Evolutionary conservation across 805 yeast species (phyloP).

Genomic region (Saccharomycopsis sp.): DNA sequence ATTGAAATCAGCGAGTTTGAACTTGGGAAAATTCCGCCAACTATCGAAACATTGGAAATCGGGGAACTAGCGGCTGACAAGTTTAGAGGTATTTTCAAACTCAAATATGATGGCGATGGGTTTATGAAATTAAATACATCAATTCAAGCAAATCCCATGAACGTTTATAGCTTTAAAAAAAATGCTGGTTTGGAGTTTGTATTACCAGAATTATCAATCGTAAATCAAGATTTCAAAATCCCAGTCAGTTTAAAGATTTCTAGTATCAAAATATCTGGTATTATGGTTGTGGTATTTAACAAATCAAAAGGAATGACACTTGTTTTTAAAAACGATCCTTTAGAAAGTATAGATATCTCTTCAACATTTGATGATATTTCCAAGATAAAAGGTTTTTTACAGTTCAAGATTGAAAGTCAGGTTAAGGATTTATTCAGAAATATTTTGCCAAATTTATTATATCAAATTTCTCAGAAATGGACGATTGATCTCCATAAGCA

Average conservation of each 20-base stretch:
- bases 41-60: slow-evolving; percentile 67
- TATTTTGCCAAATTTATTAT: slow-evolving; percentile 70
- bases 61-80: slow-evolving; percentile 72
- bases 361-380: slow-evolving; percentile 82
- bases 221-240: slow-evolving; percentile 59
- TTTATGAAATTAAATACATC: slow-evolving; percentile 64
- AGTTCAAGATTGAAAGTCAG: slow-evolving; percentile 72
- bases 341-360: slow-evolving; percentile 70
- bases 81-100: slow-evolving; percentile 73
- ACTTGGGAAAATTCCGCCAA: slow-evolving; percentile 67
- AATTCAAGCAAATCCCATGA: slow-evolving; percentile 77
- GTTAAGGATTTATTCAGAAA: slow-evolving; percentile 74
- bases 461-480: slow-evolving; percentile 63
- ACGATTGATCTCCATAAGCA: slow-evolving; percentile 26
- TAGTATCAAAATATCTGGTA: slow-evolving; percentile 64
- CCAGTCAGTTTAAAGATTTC: slow-evolving; percentile 71
- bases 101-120: slow-evolving; percentile 68
- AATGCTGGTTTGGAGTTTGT: slow-evolving; percentile 44
- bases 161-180: slow-evolving; percentile 40
- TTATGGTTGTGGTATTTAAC: slow-evolving; percentile 75
- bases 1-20: slow-evolving; percentile 58
- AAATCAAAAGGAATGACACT: slow-evolving; percentile 75
- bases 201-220: slow-evolving; percentile 54
- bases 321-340: slow-evolving; percentile 82
- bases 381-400: slow-evolving; percentile 74